Evolutionary conservation across 2,329 filamentous ascomycete species (phyloP).

Genomic region (Neonectria hederae): DNA sequence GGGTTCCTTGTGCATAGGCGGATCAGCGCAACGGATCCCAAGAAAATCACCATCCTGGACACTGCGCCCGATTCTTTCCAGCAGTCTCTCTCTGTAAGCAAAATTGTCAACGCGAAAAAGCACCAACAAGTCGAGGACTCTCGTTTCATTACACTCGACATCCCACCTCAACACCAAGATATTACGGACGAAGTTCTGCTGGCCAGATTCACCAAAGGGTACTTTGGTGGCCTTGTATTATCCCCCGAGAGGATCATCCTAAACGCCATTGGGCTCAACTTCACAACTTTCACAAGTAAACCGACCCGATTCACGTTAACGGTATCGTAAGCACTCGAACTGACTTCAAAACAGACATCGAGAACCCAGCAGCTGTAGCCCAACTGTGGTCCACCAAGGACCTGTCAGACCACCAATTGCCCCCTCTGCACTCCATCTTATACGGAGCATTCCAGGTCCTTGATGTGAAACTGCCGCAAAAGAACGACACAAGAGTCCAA

Average conservation of each 20-base stretch:
- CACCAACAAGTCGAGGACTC: constrained; percentile 36
- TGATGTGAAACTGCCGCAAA: constrained; percentile 23
- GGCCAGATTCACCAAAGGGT: constrained; percentile 42
- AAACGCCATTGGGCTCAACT: constrained; percentile 12
- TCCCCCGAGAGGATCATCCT: constrained; percentile 37
- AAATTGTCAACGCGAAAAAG: constrained; percentile 39
- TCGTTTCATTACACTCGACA: constrained; percentile 36
- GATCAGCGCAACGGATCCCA: constrained; percentile 17
- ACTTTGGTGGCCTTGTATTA: constrained; percentile 45
- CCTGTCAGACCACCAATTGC: constrained; percentile 31
- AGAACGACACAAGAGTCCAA: background rate
- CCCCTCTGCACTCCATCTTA: constrained; percentile 31
- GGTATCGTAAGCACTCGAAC: accelerated
- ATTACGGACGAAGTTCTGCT: constrained; percentile 42
- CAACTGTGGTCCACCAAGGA: constrained; percentile 34
- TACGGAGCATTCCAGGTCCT: constrained; percentile 44
- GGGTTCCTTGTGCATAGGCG: constrained; percentile 28
- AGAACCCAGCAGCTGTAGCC: background rate
- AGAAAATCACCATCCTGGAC: constrained; percentile 28
- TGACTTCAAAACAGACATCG: constrained; percentile 18
- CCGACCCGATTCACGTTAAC: accelerated
- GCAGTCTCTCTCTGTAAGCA: constrained; percentile 36
- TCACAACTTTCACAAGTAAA: constrained; percentile 34
- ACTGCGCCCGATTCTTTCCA: constrained; percentile 37
- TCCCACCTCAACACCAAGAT: constrained; percentile 22